phyloP scores from a whole-genome alignment of 2,329 filamentous ascomycete genomes.

The Aspergillus sp. region DNA sequence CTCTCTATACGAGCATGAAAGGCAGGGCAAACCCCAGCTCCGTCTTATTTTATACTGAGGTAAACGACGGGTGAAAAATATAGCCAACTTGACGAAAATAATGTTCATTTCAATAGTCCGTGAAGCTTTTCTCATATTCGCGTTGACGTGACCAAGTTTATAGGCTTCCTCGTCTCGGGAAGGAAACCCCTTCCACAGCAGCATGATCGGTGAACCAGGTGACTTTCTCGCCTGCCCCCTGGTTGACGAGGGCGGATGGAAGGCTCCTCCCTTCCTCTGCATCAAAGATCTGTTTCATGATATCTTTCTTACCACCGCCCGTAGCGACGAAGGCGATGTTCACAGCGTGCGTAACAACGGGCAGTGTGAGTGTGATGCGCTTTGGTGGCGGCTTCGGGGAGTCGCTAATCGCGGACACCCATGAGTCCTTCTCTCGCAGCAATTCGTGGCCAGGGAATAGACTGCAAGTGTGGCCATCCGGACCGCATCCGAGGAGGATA shows the following conservation, averaged over 20 bases:
- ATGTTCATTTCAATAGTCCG: not conserved
- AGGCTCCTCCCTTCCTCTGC: conserved; percentile 68
- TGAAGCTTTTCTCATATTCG: not conserved
- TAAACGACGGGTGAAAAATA: not conserved
- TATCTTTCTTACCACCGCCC: conserved; percentile 82
- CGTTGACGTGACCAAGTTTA: conserved; percentile 31
- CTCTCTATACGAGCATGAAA: not conserved
- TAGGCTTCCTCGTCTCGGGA: conserved; percentile 71
- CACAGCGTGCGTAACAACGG: conserved; percentile 82
- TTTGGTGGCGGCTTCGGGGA: conserved; percentile 91
- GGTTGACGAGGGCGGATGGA: conserved; percentile 86
- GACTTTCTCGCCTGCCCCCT: conserved; percentile 77
- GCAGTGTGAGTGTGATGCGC: conserved; percentile 88
- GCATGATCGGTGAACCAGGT: conserved; percentile 93
- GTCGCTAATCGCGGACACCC: conserved; percentile 89
- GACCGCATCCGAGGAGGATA: conserved; percentile 87
- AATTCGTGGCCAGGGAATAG: conserved; percentile 89
- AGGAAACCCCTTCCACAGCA: conserved; percentile 81
- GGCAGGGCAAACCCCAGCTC: not conserved
- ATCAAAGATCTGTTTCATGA: conserved; percentile 91
- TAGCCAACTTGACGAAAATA: not conserved
- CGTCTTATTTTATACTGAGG: not conserved
- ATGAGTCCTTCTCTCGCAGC: conserved; percentile 81
- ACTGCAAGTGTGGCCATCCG: conserved; percentile 96
- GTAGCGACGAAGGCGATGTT: conserved; percentile 91